These are phyloP conservation scores for Eragrostis curvula DNA, from an alignment of 176 grass and related monocot genomes.

Conservation along the genomic window DNA sequence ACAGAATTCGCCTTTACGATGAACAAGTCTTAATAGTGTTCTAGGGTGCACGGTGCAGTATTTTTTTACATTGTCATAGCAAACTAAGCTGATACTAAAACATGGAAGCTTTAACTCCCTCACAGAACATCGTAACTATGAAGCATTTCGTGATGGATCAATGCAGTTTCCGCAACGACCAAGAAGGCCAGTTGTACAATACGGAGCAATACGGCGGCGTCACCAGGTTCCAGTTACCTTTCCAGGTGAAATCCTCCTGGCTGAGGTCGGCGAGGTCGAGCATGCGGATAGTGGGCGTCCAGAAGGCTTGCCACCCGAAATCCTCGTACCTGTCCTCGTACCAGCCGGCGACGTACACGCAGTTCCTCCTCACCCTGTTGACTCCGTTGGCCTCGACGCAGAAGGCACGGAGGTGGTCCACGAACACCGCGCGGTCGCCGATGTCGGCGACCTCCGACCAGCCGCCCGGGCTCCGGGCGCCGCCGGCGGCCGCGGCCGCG, in stretches of 20 bases:
- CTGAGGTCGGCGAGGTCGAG: constrained; percentile 2
- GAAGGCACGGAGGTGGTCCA: constrained; percentile 35
- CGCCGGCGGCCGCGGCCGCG: too few species aligned
- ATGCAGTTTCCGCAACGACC: not conserved
- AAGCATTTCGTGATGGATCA: not conserved
- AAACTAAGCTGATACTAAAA: too few species aligned
- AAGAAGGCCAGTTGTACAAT: not conserved
- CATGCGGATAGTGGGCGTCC: constrained; percentile 4
- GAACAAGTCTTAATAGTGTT: too few species aligned
- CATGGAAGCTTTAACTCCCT: not conserved
- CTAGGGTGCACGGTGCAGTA: too few species aligned
- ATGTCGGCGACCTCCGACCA: constrained; percentile 8
- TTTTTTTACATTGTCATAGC: too few species aligned
- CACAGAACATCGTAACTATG: not conserved
- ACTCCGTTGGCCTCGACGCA: constrained; percentile 24
- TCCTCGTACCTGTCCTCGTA: constrained; percentile 8
- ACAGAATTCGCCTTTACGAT: too few species aligned
- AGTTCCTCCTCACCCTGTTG: constrained; percentile 37
- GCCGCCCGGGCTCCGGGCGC: too few species aligned
- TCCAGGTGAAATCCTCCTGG: too few species aligned
- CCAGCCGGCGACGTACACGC: constrained; percentile 20
- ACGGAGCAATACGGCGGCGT: too few species aligned
- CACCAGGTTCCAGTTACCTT: too few species aligned
- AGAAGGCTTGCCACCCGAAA: not conserved
- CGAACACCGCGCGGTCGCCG: constrained; percentile 22